Conservation (phyloP, 768 basidiomycete genomes). For the Rhodotorula sphaerocarpa region DNA sequence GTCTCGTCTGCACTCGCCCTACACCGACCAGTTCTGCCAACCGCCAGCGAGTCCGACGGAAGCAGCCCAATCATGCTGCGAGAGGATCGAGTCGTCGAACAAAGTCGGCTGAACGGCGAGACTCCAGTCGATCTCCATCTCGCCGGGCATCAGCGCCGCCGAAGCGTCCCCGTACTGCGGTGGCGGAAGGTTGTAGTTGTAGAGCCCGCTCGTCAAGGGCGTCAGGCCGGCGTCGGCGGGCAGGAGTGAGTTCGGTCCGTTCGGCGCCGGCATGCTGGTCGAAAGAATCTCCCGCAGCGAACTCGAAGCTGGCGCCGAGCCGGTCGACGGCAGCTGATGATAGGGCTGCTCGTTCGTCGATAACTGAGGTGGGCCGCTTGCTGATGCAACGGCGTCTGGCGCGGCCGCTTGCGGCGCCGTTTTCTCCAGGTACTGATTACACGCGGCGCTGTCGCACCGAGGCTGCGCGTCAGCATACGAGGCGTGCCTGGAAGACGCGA, state of each 20-base stretch:
- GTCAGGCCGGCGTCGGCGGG: not conserved
- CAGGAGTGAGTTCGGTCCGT: no score
- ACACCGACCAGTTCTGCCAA: no score
- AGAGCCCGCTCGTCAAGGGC: not conserved
- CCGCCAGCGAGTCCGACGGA: not conserved
- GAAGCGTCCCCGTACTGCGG: not conserved
- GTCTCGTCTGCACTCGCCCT: no score
- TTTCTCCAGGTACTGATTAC: not conserved
- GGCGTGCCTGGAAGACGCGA: no score
- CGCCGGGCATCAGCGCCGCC: constrained; percentile 15
- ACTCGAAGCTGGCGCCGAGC: not conserved
- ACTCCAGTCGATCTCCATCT: constrained; percentile 10
- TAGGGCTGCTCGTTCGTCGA: not conserved
- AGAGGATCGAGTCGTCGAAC: constrained; percentile 9
- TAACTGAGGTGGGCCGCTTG: not conserved
- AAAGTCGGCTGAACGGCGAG: not conserved
- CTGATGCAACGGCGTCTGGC: not conserved
- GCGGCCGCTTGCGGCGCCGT: not conserved
- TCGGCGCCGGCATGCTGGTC: no score
- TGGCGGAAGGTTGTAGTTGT: not conserved
- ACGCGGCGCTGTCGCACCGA: not conserved
- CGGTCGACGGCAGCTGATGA: not conserved
- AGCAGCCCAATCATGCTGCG: constrained; percentile 8
- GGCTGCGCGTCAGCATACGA: not conserved
- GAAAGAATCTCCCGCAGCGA: constrained; percentile 6